Evolutionary conservation across 2,329 filamentous ascomycete genomes (phyloP).

Genomic region (Fusarium foetens): DNA sequence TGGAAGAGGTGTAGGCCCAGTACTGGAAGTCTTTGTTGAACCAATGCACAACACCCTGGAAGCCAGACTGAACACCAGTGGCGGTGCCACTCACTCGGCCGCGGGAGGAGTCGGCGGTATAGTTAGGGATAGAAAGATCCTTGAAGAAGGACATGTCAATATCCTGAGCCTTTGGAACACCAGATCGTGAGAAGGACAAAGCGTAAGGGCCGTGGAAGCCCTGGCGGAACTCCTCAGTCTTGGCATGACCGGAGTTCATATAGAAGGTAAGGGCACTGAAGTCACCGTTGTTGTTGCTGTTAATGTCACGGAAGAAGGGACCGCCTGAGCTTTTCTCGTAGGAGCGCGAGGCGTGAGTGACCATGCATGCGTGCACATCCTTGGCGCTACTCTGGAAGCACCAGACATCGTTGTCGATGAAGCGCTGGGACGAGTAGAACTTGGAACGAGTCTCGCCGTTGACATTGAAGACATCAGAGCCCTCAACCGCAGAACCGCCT

Average conservation of each 20-base stretch:
- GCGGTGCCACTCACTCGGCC: conserved; percentile 71
- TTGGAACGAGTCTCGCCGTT: conserved; percentile 72
- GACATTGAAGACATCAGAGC: conserved; percentile 68
- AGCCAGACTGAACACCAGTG: conserved; percentile 62
- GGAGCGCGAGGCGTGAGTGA: conserved; percentile 57
- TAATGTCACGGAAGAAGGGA: conserved; percentile 73
- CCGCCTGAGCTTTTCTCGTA: conserved; percentile 72
- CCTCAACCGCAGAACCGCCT: conserved; percentile 64
- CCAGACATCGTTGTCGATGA: conserved; percentile 73
- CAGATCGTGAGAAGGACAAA: conserved; percentile 68
- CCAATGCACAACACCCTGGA: conserved; percentile 72
- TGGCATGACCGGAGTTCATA: conserved; percentile 73
- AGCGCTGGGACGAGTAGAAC: conserved; percentile 75
- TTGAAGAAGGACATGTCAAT: conserved; percentile 69
- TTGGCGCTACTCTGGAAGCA: conserved; percentile 64
- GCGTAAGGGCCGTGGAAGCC: conserved; percentile 75
- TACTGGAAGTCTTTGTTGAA: conserved; percentile 71
- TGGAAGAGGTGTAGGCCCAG: conserved; percentile 67
- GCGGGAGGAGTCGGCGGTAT: conserved; percentile 64
- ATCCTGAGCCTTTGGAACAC: conserved; percentile 59
- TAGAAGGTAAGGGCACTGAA: conserved; percentile 72
- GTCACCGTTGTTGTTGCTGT: conserved; percentile 69
- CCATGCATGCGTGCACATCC: conserved; percentile 68
- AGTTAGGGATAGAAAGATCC: conserved; percentile 66
- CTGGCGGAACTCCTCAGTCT: conserved; percentile 69